Conservation (phyloP, 768 basidiomycete genomes). For the Trametes meyenii region DNA sequence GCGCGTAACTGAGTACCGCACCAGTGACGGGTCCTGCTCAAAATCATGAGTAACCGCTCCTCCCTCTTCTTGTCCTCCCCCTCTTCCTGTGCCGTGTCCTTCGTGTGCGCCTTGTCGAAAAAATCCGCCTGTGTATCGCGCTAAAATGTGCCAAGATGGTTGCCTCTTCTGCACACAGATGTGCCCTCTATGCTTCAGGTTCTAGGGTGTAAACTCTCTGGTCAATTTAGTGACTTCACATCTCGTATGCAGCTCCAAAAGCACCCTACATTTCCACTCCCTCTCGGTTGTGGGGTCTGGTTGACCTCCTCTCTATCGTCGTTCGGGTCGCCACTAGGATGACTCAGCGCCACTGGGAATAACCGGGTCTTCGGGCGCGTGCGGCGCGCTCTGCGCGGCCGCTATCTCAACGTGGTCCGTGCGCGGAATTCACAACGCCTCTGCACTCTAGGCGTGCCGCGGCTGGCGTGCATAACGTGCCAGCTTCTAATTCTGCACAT, state of each 20-base stretch:
- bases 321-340: background rate
- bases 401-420: constrained; percentile 14
- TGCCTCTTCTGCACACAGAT: too few relatives aligned
- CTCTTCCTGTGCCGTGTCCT: background rate
- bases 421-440: constrained; percentile 1
- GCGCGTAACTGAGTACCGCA: constrained; percentile 14
- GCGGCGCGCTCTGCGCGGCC: constrained; percentile 5
- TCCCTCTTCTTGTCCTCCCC: background rate
- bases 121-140: background rate
- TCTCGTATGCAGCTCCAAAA: too few relatives aligned
- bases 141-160: background rate
- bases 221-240: too few relatives aligned
- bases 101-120: background rate
- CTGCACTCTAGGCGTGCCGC: constrained; percentile 6
- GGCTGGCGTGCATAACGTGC: constrained; percentile 1
- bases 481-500: background rate
- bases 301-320: too few relatives aligned
- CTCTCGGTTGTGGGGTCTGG: too few relatives aligned
- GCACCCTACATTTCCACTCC: too few relatives aligned
- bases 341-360: constrained; percentile 15
- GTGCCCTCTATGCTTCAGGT: too few relatives aligned
- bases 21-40: constrained; percentile 12
- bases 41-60: background rate
- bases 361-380: constrained; percentile 1
- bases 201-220: too few relatives aligned